Percentiles rank a stretch among this genome's conserved stretches.
Evolutionary conservation across 2,329 filamentous ascomycete genomes (phyloP).

Genomic region (Colletotrichum camelliae): DNA sequence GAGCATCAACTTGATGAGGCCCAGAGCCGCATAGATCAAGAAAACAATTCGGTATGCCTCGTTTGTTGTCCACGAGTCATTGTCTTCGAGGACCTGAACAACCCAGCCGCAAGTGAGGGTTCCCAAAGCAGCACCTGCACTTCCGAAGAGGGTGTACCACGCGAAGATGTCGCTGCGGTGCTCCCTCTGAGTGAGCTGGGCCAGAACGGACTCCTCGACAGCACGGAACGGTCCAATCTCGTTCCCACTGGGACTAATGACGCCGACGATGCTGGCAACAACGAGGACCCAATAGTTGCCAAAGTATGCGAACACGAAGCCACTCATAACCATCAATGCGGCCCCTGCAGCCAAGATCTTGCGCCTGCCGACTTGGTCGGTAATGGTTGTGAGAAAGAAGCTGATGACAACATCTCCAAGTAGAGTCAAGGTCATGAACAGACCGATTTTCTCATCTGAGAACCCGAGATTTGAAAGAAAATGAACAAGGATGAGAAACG

Average conservation of each 20-base stretch:
- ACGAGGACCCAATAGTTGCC: slow-evolving; percentile 65
- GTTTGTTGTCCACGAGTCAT: slow-evolving; percentile 46
- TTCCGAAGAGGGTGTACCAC: slow-evolving; percentile 66
- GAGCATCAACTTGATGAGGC: slow-evolving; percentile 60
- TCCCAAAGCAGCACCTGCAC: slow-evolving; percentile 65
- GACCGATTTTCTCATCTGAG: slow-evolving; percentile 57
- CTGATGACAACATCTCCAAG: slow-evolving; percentile 65
- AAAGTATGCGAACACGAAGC: slow-evolving; percentile 57
- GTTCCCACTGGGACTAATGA: slow-evolving; percentile 66
- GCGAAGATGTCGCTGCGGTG: slow-evolving; percentile 62
- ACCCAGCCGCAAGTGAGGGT: slow-evolving; percentile 65
- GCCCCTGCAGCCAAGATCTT: slow-evolving; percentile 60
- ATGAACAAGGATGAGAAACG: slow-evolving; percentile 61
- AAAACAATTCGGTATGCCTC: slow-evolving; percentile 63
- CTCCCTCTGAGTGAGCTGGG: slow-evolving; percentile 54
- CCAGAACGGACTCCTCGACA: slow-evolving; percentile 65
- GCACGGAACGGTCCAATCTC: slow-evolving; percentile 69
- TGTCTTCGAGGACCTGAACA: slow-evolving; percentile 53
- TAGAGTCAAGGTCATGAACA: slow-evolving; percentile 71
- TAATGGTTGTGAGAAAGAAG: slow-evolving; percentile 62
- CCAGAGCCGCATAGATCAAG: slow-evolving; percentile 60
- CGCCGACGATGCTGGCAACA: slow-evolving; percentile 61
- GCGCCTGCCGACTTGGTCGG: slow-evolving; percentile 62
- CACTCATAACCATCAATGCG: slow-evolving; percentile 59
- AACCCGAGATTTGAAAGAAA: slow-evolving; percentile 58